phyloP scores from a whole-genome alignment of 2,329 filamentous ascomycete genomes.

The Purpureocillium lavendulum region DNA sequence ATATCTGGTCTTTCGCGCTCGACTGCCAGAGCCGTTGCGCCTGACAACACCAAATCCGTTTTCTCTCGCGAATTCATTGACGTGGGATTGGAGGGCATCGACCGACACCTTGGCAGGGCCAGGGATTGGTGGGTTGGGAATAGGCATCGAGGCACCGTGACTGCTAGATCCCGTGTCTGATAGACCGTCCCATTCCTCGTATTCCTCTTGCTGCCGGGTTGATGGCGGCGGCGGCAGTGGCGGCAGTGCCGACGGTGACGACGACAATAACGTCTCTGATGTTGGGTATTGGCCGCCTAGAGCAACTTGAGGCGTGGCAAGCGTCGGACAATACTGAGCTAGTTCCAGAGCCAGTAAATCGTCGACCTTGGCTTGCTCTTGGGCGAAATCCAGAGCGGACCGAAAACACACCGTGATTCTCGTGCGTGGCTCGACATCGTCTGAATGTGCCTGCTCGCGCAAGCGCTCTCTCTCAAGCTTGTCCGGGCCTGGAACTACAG shows the following conservation, averaged over 20 bases:
- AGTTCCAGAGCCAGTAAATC: too few relatives aligned
- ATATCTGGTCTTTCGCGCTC: conserved; percentile 5
- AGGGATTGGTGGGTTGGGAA: conserved; percentile 1
- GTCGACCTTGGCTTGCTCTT: not conserved
- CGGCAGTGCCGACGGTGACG: too few relatives aligned
- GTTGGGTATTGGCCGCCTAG: not conserved
- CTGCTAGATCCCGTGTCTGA: not conserved
- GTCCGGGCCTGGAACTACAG: not conserved
- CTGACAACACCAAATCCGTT: conserved; percentile 4
- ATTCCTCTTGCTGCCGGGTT: not conserved
- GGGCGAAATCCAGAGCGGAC: not conserved
- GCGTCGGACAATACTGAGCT: too few relatives aligned
- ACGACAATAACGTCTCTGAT: not conserved
- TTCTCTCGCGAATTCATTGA: too few relatives aligned
- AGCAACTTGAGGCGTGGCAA: too few relatives aligned
- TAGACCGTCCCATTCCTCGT: not conserved
- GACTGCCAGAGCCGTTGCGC: conserved; percentile 2
- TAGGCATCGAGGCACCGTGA: not conserved
- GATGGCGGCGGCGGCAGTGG: not conserved
- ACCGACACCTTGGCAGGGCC: conserved; percentile 1
- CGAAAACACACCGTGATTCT: not conserved
- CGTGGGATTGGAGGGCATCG: not conserved
- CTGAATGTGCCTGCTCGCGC: not conserved
- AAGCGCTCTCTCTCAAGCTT: conserved; percentile 1
- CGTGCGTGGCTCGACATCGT: not conserved